Base-by-base conservation (phyloP, 495 filamentous ascomycete genomes). In the Lepraria neglecta region DNA sequence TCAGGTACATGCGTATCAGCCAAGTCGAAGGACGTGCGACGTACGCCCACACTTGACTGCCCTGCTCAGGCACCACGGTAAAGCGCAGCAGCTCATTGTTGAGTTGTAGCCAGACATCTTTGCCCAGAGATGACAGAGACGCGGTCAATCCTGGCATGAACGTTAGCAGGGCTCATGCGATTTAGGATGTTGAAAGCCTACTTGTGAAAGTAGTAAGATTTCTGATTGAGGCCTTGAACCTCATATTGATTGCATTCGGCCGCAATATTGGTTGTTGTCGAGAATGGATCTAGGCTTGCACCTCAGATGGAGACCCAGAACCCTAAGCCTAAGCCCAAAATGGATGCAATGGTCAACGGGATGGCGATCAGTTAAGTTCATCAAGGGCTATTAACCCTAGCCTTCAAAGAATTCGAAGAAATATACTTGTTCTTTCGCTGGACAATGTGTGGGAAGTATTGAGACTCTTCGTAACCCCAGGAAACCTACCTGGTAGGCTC, bases 41-140 rank as follows among this genome's bases (percentile, higher is more conserved):
- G 67, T 78, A 96, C 91, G 92, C 88, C 94, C 95, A 98, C 35
- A 97, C 94, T 80, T 97, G 91, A 12, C 66, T 64, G 27, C 94
- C 91, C 67, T 87, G 85, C 65, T 96, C 91, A 6, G 91, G 90
- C 64, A 96, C 91, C 70, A 96, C 87, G 59, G 95, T 97, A 77
- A 98, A 96, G 65, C 90, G 91, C 60, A 95, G 82, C 24, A 86
- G 84, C 55, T 92, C 84, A 71, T 89, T 79, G 73, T 92, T 88
- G 30, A 98, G 85, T 48, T 90, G 88, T 52, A 97, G 80, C 94
- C 95, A 97, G 45, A 91, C 94, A 65, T 95, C 83, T 71, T 94
- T 92, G 59, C 92, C 91, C 40, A 97, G 78, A 7, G 91, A 91
- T 54, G 85, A 84, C 59, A 97, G 80, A 5, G 92, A 96, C 9